These are phyloP conservation scores for Tulasnella sp. DNA, from an alignment of 768 basidiomycete genomes.

Conservation along the genomic window DNA sequence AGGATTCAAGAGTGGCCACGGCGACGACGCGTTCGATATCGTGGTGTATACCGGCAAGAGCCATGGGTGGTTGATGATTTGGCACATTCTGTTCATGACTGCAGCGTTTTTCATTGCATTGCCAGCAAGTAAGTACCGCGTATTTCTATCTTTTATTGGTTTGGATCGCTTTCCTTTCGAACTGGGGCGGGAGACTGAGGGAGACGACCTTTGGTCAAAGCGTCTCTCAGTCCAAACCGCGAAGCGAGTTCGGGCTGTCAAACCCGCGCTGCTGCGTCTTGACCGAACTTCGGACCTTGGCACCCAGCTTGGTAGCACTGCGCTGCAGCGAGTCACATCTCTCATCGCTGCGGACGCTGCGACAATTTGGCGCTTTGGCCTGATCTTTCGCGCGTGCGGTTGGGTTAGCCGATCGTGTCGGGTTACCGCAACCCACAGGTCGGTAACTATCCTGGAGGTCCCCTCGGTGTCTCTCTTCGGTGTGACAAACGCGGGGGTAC, in stretches of 20 bases:
- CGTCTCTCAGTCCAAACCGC: background rate
- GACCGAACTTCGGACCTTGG: background rate
- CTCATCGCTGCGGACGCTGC: background rate
- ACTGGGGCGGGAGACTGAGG: background rate
- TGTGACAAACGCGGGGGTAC: background rate
- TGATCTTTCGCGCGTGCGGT: too few species aligned
- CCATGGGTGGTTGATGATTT: slow-evolving; percentile 61
- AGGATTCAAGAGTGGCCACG: slow-evolving; percentile 18
- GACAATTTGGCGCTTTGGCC: background rate
- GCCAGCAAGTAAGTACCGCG: slow-evolving; percentile 62
- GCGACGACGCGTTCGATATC: slow-evolving; percentile 24
- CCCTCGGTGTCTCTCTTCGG: too few species aligned
- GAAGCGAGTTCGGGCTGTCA: background rate
- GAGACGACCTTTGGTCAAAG: background rate
- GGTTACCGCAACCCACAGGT: too few species aligned
- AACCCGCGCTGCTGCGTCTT: background rate
- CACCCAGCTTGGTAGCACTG: background rate
- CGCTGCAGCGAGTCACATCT: background rate
- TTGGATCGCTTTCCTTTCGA: background rate
- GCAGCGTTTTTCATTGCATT: slow-evolving; percentile 79
- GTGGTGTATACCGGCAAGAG: slow-evolving; percentile 18
- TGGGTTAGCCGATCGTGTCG: too few species aligned
- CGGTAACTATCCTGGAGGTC: too few species aligned
- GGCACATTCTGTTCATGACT: slow-evolving; percentile 70
- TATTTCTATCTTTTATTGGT: slow-evolving; percentile 1